These are phyloP conservation scores for Colletotrichum limetticola DNA, from an alignment of 2,329 filamentous ascomycete genomes.

Conservation along the genomic window DNA sequence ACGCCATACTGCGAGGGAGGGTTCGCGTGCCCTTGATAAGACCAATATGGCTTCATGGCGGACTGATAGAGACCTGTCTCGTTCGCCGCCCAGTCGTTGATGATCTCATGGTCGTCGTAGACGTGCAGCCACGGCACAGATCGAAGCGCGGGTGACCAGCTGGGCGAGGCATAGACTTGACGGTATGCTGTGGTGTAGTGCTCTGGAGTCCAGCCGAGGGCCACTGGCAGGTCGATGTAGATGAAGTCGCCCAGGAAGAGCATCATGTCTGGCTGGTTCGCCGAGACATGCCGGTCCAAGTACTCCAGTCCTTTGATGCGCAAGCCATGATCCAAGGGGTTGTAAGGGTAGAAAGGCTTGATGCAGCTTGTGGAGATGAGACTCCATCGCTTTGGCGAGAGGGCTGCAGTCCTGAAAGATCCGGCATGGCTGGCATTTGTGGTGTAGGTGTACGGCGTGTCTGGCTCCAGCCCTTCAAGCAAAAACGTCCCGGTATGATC, in stretches of 20 bases:
- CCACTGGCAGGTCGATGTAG: constrained; percentile 66
- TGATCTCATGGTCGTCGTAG: constrained; percentile 77
- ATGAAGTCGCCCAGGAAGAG: constrained; percentile 67
- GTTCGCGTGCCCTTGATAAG: constrained; percentile 74
- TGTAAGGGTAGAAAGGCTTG: constrained; percentile 76
- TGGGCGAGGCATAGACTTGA: constrained; percentile 74
- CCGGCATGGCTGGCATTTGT: constrained; percentile 71
- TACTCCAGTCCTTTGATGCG: constrained; percentile 69
- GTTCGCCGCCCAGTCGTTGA: constrained; percentile 76
- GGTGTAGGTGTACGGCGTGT: constrained; percentile 70
- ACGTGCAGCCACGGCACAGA: constrained; percentile 76
- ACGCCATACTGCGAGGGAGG: constrained; percentile 55
- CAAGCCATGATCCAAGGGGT: constrained; percentile 68
- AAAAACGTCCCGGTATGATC: constrained; percentile 69
- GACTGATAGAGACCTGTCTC: constrained; percentile 69
- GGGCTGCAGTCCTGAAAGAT: constrained; percentile 66
- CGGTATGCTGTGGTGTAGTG: constrained; percentile 58
- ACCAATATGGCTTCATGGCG: constrained; percentile 71
- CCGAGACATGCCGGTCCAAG: constrained; percentile 35
- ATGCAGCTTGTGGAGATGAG: constrained; percentile 76
- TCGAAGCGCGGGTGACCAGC: constrained; percentile 58
- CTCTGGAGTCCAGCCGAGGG: constrained; percentile 34
- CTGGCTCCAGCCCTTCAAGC: constrained; percentile 62
- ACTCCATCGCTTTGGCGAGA: constrained; percentile 54
- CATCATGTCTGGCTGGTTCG: constrained; percentile 57